These are phyloP conservation scores for Jaminaea rosea DNA, from an alignment of 1,284 basidiomycete genomes.

Conservation along the genomic window DNA sequence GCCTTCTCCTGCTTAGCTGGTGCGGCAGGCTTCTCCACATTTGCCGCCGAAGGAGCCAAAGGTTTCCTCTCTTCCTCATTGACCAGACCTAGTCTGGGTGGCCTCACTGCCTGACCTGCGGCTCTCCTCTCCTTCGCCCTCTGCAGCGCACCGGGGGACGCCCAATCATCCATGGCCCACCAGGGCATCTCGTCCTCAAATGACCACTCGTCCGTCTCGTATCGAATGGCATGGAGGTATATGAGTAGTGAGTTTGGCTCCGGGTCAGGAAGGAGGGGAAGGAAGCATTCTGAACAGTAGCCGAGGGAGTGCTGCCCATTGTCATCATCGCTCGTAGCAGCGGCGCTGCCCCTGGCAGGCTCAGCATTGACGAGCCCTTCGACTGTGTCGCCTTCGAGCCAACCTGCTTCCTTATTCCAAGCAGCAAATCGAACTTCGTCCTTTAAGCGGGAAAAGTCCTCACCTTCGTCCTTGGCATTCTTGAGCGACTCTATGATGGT, in stretches of 20 bases:
- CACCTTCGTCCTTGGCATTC: constrained; percentile 37
- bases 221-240: constrained; percentile 46
- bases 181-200: constrained; percentile 44
- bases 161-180: constrained; percentile 41
- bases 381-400: constrained; percentile 27
- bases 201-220: constrained; percentile 44
- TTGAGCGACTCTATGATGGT: constrained; percentile 38
- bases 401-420: constrained; percentile 28
- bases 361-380: constrained; percentile 39
- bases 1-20: too few relatives aligned
- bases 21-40: too few relatives aligned
- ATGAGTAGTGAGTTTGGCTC: constrained; percentile 40
- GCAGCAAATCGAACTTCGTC: constrained; percentile 42
- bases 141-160: background rate
- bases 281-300: constrained; percentile 38
- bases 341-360: constrained; percentile 2
- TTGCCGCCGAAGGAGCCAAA: background rate
- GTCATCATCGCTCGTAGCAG: constrained; percentile 1
- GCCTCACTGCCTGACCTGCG: constrained; percentile 3
- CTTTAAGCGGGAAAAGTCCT: constrained; percentile 44
- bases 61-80: background rate
- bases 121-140: constrained; percentile 5
- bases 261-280: constrained; percentile 39
- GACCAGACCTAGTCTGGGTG: background rate
- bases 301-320: constrained; percentile 18